phyloP scores from a whole-genome alignment of 2,329 filamentous ascomycete genomes.

The Cercospora janseana region DNA sequence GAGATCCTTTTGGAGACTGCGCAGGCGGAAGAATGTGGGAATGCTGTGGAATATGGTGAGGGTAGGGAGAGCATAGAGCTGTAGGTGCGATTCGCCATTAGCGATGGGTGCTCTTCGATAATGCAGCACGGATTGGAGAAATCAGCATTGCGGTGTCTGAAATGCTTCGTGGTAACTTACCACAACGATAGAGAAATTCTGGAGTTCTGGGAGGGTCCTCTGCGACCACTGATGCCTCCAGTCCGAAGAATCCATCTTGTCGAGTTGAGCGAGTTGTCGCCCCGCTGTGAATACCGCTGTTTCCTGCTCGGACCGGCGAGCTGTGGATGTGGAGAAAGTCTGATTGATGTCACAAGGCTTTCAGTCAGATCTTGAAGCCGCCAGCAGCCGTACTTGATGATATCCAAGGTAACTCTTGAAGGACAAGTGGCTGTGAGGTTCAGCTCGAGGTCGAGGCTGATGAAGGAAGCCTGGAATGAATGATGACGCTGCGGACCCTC shows the following conservation, averaged over 20 bases:
- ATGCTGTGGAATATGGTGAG: background rate
- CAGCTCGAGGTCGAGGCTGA: too few species aligned
- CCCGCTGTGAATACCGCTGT: too few species aligned
- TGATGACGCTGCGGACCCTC: too few species aligned
- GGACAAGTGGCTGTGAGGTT: too few species aligned
- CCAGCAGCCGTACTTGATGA: too few species aligned
- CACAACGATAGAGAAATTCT: background rate
- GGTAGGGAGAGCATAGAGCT: too few species aligned
- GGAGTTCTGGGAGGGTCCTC: background rate
- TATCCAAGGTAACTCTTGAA: too few species aligned
- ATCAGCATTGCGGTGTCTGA: background rate
- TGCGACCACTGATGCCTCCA: slow-evolving; percentile 4
- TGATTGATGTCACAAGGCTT: too few species aligned
- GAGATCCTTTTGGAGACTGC: background rate
- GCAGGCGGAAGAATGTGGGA: background rate
- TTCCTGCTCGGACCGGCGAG: background rate
- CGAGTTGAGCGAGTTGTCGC: background rate
- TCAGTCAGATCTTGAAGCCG: too few species aligned
- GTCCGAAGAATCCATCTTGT: background rate
- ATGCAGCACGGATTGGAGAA: too few species aligned
- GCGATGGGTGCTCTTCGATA: background rate
- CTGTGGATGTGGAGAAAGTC: too few species aligned
- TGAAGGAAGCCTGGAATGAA: too few species aligned
- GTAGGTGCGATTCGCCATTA: background rate
- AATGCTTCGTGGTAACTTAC: background rate